phyloP scores from a whole-genome alignment of 2,329 filamentous ascomycete species.

The Cladosporium sp. region DNA sequence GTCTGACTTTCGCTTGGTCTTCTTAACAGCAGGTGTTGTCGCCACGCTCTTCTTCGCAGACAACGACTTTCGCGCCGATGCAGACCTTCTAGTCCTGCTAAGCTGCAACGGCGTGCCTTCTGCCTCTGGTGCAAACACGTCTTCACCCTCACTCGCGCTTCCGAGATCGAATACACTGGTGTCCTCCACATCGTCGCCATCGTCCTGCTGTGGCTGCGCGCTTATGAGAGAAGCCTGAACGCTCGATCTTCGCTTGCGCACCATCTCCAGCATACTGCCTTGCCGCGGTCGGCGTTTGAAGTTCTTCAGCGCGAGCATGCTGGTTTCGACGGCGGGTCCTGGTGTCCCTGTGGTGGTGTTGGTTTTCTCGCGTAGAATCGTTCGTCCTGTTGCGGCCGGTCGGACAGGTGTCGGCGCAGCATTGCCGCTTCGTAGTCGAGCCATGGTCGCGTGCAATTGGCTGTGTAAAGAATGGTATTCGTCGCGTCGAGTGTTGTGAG shows the following conservation, averaged over 20 bases:
- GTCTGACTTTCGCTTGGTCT: slow-evolving; percentile 33
- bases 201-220: slow-evolving; percentile 37
- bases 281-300: slow-evolving; percentile 52
- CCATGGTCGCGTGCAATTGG: slow-evolving; percentile 6
- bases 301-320: slow-evolving; percentile 51
- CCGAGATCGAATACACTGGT: slow-evolving; percentile 33
- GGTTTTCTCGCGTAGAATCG: slow-evolving; percentile 14
- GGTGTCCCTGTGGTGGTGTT: slow-evolving; percentile 16
- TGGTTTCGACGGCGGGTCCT: slow-evolving; percentile 42
- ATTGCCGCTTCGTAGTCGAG: slow-evolving; percentile 14
- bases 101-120: slow-evolving; percentile 67
- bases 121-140: slow-evolving; percentile 61
- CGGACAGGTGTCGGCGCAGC: slow-evolving; percentile 6
- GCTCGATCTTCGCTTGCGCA: slow-evolving; percentile 40
- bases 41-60: slow-evolving; percentile 15
- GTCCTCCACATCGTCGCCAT: slow-evolving; percentile 25
- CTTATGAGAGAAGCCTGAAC: slow-evolving; percentile 25
- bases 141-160: slow-evolving; percentile 25
- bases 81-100: slow-evolving; percentile 37
- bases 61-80: slow-evolving; percentile 25
- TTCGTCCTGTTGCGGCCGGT: slow-evolving; percentile 2
- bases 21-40: slow-evolving; percentile 31
- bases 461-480: not conserved
- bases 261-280: slow-evolving; percentile 51
- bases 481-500: not conserved